Conservation (phyloP, 1,284 basidiomycete genomes). For the Cutaneotrichosporon cavernicola region DNA sequence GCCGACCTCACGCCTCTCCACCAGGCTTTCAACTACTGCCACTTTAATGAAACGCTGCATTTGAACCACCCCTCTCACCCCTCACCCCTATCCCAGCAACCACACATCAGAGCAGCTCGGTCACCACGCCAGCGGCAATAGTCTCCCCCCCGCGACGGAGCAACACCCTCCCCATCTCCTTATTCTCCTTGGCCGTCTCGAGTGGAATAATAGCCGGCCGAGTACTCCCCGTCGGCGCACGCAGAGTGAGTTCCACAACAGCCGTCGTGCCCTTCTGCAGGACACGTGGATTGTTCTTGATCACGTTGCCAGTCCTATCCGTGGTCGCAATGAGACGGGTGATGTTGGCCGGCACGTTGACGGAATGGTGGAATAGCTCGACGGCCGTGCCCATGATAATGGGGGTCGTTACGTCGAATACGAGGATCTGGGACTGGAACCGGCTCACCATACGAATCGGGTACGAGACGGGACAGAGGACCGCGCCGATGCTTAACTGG, state of each 20-base stretch:
- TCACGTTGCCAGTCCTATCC: conserved; percentile 71
- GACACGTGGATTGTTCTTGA: conserved; percentile 80
- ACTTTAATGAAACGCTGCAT: too few relatives aligned
- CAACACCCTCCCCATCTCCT: conserved; percentile 92
- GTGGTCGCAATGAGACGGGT: conserved; percentile 73
- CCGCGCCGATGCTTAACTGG: conserved; percentile 80
- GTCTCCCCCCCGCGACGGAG: conserved; percentile 89
- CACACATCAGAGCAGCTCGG: conserved; percentile 12
- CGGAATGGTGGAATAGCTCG: conserved; percentile 91
- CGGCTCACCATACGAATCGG: conserved; percentile 69
- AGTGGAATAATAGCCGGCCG: conserved; percentile 68
- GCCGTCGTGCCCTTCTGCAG: conserved; percentile 79
- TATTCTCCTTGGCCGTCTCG: conserved; percentile 84
- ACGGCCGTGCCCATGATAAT: conserved; percentile 84
- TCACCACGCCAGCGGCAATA: conserved; percentile 72
- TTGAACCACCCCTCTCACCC: too few relatives aligned
- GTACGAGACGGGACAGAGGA: conserved; percentile 74
- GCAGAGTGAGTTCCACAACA: conserved; percentile 75
- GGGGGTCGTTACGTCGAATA: conserved; percentile 89
- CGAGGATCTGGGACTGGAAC: conserved; percentile 84
- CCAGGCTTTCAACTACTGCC: too few relatives aligned
- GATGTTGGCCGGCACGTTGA: conserved; percentile 84
- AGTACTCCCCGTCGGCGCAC: conserved; percentile 57
- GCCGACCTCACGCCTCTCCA: too few relatives aligned
- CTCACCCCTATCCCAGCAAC: background rate